phyloP scores from a whole-genome alignment of 495 filamentous ascomycete species.

The Penicillium dipodomyicola region DNA sequence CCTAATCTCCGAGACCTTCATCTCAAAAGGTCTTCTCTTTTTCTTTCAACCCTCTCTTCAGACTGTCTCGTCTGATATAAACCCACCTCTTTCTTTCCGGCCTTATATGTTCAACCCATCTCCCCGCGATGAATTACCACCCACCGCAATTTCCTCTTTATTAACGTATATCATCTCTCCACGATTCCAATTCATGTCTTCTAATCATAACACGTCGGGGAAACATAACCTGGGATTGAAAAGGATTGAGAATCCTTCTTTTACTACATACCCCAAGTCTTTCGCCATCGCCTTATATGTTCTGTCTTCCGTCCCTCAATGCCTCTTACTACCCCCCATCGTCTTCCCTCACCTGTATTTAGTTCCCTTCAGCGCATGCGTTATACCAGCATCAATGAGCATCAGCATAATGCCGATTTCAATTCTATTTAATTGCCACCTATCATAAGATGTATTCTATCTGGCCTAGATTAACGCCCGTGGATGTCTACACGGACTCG shows the following conservation, averaged over 20 bases:
- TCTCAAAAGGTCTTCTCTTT: neutral
- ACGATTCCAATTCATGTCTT: conserved; percentile 6
- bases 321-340: conserved; percentile 5
- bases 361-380: conserved; percentile 33
- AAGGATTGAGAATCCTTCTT: conserved; percentile 2
- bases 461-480: neutral
- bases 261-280: conserved; percentile 1
- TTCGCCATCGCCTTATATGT: conserved; percentile 9
- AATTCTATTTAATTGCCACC: conserved; percentile 6
- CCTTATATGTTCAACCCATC: conserved; percentile 2
- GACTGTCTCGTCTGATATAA: neutral
- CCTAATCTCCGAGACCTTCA: neutral
- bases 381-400: conserved; percentile 37
- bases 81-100: neutral
- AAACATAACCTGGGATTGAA: conserved; percentile 4
- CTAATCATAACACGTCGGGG: conserved; percentile 7
- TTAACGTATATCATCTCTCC: conserved; percentile 4
- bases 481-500: neutral
- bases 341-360: conserved; percentile 25
- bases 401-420: conserved; percentile 31
- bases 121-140: neutral
- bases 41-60: neutral
- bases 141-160: neutral
- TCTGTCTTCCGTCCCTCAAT: conserved; percentile 12
- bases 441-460: neutral